These are phyloP conservation scores for Pseudoneurospora amorphoporcata DNA, from an alignment of 495 filamentous ascomycete species.

Conservation along the genomic window DNA sequence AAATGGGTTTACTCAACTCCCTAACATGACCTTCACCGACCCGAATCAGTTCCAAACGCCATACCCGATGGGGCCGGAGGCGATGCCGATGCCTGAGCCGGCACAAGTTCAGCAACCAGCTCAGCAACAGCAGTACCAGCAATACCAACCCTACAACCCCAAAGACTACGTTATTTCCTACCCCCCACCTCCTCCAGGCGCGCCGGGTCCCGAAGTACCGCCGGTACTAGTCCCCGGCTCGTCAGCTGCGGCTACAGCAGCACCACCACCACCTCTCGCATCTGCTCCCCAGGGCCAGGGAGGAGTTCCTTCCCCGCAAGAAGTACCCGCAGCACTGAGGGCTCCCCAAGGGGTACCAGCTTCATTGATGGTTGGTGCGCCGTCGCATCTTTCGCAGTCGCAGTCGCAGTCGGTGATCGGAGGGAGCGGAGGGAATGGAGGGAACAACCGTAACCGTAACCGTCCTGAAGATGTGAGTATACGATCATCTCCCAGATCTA, in stretches of 20 bases:
- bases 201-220: slow-evolving; percentile 11
- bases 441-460: slow-evolving; percentile 2
- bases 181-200: slow-evolving; percentile 27
- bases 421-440: neutral
- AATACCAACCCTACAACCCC: slow-evolving; percentile 18
- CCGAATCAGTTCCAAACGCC: slow-evolving; percentile 13
- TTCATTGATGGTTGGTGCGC: slow-evolving; percentile 3
- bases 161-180: slow-evolving; percentile 22
- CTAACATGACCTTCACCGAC: slow-evolving; percentile 27
- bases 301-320: slow-evolving; percentile 8
- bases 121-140: neutral
- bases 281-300: neutral
- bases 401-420: neutral
- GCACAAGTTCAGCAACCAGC: neutral
- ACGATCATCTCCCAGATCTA: slow-evolving; percentile 21
- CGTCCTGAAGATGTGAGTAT: slow-evolving; percentile 29
- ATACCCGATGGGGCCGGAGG: neutral
- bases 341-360: slow-evolving; percentile 15
- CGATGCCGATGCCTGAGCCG: neutral
- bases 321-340: slow-evolving; percentile 16
- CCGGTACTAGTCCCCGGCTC: slow-evolving; percentile 4
- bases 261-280: neutral
- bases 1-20: slow-evolving; percentile 30
- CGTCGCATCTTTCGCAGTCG: neutral
- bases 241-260: neutral